Percentiles rank a stretch among this genome's conserved stretches.
Evolutionary conservation across 1,284 basidiomycete species (phyloP).

Genomic region (Cryptococcus sp.): DNA sequence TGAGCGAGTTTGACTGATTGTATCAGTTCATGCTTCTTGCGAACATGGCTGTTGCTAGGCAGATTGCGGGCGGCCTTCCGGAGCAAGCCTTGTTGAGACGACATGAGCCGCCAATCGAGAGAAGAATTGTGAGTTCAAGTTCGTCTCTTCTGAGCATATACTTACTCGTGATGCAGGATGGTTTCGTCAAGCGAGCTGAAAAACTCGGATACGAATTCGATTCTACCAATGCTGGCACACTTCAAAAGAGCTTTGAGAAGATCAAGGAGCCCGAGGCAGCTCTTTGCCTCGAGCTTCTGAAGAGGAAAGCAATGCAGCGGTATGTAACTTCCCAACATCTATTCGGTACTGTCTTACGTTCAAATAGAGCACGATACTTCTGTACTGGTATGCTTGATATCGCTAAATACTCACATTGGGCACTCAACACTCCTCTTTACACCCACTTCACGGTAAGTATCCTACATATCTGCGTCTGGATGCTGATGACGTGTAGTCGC

Average conservation of each 20-base stretch:
- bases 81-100: conserved; percentile 92
- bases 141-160: not conserved
- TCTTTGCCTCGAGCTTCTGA: conserved; percentile 70
- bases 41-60: conserved; percentile 84
- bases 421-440: conserved; percentile 85
- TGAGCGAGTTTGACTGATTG: not conserved
- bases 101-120: conserved; percentile 87
- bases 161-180: conserved; percentile 52
- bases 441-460: conserved; percentile 77
- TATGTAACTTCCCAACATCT: conserved; percentile 5
- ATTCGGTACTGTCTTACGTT: not conserved
- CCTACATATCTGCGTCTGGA: conserved; percentile 12
- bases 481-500: conserved; percentile 51
- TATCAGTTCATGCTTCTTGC: conserved; percentile 84
- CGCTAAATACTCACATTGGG: conserved; percentile 93
- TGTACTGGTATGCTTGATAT: conserved; percentile 99
- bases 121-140: conserved; percentile 62
- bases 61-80: conserved; percentile 86
- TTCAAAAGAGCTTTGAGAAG: conserved; percentile 76
- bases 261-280: conserved; percentile 69
- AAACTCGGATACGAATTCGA: conserved; percentile 82
- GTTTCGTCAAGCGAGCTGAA: conserved; percentile 71
- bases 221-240: conserved; percentile 67
- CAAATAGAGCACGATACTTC: conserved; percentile 85
- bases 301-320: conserved; percentile 73